Evolutionary conservation across 495 filamentous ascomycete species (phyloP), one percentile per base, ranked within the genome.

Genomic region (Penicillium robsamsonii): DNA sequence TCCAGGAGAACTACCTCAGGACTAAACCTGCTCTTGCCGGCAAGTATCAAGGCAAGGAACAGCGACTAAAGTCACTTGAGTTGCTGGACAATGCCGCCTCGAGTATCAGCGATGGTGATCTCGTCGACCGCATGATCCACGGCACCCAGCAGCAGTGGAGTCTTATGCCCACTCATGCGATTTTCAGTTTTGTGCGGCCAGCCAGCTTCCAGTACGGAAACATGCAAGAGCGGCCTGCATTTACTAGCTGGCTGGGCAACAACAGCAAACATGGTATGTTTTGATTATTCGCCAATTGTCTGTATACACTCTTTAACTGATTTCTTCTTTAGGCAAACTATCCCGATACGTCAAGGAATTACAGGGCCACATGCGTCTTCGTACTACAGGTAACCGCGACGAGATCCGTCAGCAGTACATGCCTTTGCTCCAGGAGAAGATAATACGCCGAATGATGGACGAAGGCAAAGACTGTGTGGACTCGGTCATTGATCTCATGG

Each of bases 101-200:
- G 55, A 96, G 92, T 65, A 97, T 99, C 70, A 96, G 91, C 61
- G 94, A 99, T 63, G 95, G 95, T 18, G 94, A 99, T 66, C 81
- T 99, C 37, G 91, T 97, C 11, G 95, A 99, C 70, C 80, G 91
- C 20, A 96, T 99, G 91, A 99, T 99, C 47, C 94, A 97, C 70
- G 94, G 94, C 17, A 87, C 89, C 11, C 95, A 99, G 69, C 94
- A 97, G 60, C 94, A 97, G 56, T 99, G 94, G 94, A 91, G 87
- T 65, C 73, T 99, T 50, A 97, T 99, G 94, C 94, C 94, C 9
- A 89, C 88, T 5, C 94, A 99, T 73, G 95, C 91, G n/a, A 81
- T 96, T 41, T 96, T 99, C 75, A 95, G 92, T 60, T 95, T 96
- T 53, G 92, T 99, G 25, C 81, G 85, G 25, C 94, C 94, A 8